phyloP scores from a whole-genome alignment of 2,329 filamentous ascomycete species.

The Lachnellula arida region DNA sequence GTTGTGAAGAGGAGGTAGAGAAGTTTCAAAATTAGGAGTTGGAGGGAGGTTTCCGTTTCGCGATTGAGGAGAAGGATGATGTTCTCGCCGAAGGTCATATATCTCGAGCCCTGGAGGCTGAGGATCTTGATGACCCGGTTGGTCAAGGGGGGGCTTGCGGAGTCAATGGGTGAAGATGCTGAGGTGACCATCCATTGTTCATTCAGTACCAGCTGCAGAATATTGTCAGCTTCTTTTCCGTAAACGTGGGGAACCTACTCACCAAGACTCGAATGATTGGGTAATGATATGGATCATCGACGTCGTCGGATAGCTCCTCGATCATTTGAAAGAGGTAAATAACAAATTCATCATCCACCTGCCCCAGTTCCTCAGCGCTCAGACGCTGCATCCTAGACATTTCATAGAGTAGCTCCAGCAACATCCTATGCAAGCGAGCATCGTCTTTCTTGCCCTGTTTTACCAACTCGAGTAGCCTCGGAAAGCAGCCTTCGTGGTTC shows the following conservation, averaged over 20 bases:
- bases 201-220: slow-evolving; percentile 79
- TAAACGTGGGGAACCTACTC: slow-evolving; percentile 33
- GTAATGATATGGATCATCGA: slow-evolving; percentile 91
- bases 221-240: slow-evolving; percentile 16
- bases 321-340: slow-evolving; percentile 80
- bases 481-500: slow-evolving; percentile 80
- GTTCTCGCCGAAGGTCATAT: slow-evolving; percentile 96
- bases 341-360: slow-evolving; percentile 76
- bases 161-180: slow-evolving; percentile 38
- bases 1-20: slow-evolving; percentile 95
- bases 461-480: slow-evolving; percentile 77
- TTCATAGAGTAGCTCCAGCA: slow-evolving; percentile 90
- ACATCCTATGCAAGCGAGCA: slow-evolving; percentile 67
- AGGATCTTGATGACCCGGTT: slow-evolving; percentile 93
- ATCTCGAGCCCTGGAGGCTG: slow-evolving; percentile 71
- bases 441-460: slow-evolving; percentile 59
- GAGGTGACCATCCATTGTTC: slow-evolving; percentile 93
- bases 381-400: slow-evolving; percentile 90
- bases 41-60: slow-evolving; percentile 88
- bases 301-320: slow-evolving; percentile 81
- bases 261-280: slow-evolving; percentile 90
- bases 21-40: slow-evolving; percentile 93
- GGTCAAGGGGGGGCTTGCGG: slow-evolving; percentile 54
- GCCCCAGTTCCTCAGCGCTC: slow-evolving; percentile 68
- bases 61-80: slow-evolving; percentile 92